Conservation (phyloP, 164 flowering plant species). For the Magnolia changhungtana region DNA sequence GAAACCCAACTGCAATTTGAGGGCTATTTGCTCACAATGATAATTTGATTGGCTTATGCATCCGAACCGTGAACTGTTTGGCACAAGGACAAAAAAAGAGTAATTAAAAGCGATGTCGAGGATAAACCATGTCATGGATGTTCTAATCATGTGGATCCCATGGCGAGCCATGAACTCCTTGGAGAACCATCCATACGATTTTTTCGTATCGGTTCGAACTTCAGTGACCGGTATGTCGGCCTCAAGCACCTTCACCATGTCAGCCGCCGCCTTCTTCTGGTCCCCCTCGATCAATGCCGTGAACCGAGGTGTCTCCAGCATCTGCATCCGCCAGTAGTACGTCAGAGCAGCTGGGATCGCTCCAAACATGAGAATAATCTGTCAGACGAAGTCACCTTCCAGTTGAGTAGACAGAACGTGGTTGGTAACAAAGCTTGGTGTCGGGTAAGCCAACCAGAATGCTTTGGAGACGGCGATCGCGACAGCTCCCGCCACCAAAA, state of each 20-base stretch:
- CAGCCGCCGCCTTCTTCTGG: slow-evolving; percentile 16
- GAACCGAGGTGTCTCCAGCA: slow-evolving; percentile 56
- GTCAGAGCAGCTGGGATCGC: slow-evolving; percentile 66
- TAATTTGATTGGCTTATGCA: no score
- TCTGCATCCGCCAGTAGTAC: slow-evolving; percentile 73
- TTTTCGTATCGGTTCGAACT: not conserved
- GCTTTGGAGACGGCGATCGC: slow-evolving; percentile 19
- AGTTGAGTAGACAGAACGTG: slow-evolving; percentile 26
- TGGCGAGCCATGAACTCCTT: slow-evolving; percentile 24
- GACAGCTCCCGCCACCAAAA: slow-evolving; percentile 23
- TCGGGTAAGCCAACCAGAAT: slow-evolving; percentile 14
- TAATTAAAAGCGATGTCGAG: slow-evolving; percentile 37
- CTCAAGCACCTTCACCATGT: not conserved
- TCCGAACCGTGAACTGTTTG: no score
- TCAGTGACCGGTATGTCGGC: not conserved
- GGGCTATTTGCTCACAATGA: no score
- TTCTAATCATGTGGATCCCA: slow-evolving; percentile 41
- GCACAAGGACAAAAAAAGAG: no score
- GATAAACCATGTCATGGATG: slow-evolving; percentile 44
- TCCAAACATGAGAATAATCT: slow-evolving; percentile 59
- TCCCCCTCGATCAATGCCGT: slow-evolving; percentile 59
- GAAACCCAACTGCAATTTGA: no score
- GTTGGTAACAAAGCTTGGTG: slow-evolving; percentile 9
- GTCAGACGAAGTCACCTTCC: slow-evolving; percentile 58
- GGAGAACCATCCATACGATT: not conserved